Evolutionary conservation across 2,329 filamentous ascomycete genomes (phyloP).

Genomic region (Penicillium janthinellum): DNA sequence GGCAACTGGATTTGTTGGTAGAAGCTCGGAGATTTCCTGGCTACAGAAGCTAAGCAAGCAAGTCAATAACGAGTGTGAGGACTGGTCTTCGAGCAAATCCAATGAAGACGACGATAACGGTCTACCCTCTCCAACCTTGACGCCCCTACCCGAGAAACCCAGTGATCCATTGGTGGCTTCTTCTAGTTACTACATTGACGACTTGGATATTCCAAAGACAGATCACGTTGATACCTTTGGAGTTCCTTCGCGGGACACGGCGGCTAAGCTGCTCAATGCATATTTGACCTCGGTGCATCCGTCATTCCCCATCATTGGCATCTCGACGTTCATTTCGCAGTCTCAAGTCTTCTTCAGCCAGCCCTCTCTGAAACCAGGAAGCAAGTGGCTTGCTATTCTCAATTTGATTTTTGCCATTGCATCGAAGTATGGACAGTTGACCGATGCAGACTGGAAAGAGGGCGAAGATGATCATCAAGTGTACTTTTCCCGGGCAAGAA

Average conservation of each 20-base stretch:
- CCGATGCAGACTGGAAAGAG: slow-evolving; percentile 39
- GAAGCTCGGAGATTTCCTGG: slow-evolving; percentile 50
- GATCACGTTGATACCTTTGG: slow-evolving; percentile 40
- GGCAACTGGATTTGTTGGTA: slow-evolving; percentile 47
- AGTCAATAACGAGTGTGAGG: slow-evolving; percentile 31
- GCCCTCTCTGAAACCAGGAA: slow-evolving; percentile 38
- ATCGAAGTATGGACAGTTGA: slow-evolving; percentile 43
- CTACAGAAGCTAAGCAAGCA: slow-evolving; percentile 43
- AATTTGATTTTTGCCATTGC: slow-evolving; percentile 50
- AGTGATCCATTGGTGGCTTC: slow-evolving; percentile 32
- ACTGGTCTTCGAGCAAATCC: slow-evolving; percentile 17
- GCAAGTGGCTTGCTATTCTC: slow-evolving; percentile 47
- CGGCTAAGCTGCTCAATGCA: slow-evolving; percentile 43
- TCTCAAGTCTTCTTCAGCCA: slow-evolving; percentile 44
- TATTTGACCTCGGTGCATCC: slow-evolving; percentile 48
- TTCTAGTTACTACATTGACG: slow-evolving; percentile 45
- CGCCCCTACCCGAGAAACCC: slow-evolving; percentile 24
- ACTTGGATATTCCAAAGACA: slow-evolving; percentile 39
- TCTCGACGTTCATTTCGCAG: slow-evolving; percentile 44
- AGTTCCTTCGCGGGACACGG: slow-evolving; percentile 41
- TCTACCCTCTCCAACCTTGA: slow-evolving; percentile 33
- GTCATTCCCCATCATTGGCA: slow-evolving; percentile 48
- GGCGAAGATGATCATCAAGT: slow-evolving; percentile 42
- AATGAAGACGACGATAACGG: slow-evolving; percentile 24
- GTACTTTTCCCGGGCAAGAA: slow-evolving; percentile 46